phyloP scores from a whole-genome alignment of 768 basidiomycete genomes.

The Fomitopsis pulvina region DNA sequence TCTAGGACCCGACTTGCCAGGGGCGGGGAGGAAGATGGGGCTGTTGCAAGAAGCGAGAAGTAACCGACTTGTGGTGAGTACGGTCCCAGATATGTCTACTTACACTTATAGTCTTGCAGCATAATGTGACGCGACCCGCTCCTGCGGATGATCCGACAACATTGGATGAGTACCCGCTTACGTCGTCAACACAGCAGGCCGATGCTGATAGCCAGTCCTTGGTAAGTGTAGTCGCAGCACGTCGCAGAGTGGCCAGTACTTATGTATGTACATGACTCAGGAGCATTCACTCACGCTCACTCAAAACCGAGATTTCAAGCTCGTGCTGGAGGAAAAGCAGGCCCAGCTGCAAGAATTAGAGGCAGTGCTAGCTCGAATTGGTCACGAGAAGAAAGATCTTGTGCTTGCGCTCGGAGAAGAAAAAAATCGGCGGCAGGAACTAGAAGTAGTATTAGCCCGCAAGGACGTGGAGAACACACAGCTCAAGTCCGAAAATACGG shows the following conservation, averaged over 20 bases:
- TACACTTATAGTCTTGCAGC: background rate
- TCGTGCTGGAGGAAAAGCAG: background rate
- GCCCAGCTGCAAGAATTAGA: background rate
- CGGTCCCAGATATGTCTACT: background rate
- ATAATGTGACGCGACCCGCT: background rate
- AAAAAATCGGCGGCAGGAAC: too few relatives aligned
- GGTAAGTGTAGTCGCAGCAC: background rate
- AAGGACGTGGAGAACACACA: background rate
- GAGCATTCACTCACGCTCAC: background rate
- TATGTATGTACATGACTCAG: too few relatives aligned
- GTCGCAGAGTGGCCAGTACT: too few relatives aligned
- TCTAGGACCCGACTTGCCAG: constrained; percentile 4
- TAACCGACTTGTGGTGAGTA: background rate
- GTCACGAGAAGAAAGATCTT: background rate
- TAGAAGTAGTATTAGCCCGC: too few relatives aligned
- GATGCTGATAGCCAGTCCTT: constrained; percentile 15
- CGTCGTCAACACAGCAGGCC: constrained; percentile 15
- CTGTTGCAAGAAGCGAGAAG: background rate
- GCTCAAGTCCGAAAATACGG: background rate
- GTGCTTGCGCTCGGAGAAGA: too few relatives aligned
- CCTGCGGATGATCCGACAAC: background rate
- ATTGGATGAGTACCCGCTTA: constrained; percentile 8
- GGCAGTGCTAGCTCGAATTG: too few relatives aligned
- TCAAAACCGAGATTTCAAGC: background rate
- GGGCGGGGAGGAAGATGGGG: background rate